A percentile compares a stretch with the other conserved stretches of the same genome.
These are phyloP conservation scores for Paulinella micropora DNA, from an alignment of 78 protist species.

Conservation along the genomic window DNA sequence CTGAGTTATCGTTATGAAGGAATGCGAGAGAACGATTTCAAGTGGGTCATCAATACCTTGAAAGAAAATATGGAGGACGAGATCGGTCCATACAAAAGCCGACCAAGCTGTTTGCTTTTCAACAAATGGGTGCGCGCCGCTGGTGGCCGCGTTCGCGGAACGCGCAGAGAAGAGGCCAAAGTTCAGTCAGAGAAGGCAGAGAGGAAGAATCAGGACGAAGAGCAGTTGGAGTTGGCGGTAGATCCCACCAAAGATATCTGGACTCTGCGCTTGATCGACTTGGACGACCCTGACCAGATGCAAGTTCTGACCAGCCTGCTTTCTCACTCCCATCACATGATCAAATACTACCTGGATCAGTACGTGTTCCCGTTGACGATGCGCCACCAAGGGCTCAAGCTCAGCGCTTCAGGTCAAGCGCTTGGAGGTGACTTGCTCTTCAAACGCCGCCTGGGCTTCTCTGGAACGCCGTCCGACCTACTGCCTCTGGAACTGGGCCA, in stretches of 20 bases:
- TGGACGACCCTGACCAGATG: constrained; percentile 1
- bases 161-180: too few species aligned
- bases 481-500: constrained; percentile 53
- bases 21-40: constrained; percentile 20
- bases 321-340: not conserved
- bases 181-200: too few species aligned
- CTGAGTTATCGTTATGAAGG: constrained; percentile 24
- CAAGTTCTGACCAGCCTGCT: constrained; percentile 22
- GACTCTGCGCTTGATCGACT: constrained; percentile 16
- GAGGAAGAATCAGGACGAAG: too few species aligned
- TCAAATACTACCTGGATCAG: constrained; percentile 20
- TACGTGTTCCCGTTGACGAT: constrained; percentile 22
- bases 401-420: constrained; percentile 39
- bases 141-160: not conserved
- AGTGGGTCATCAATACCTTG: not conserved
- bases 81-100: not conserved
- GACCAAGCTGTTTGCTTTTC: not conserved
- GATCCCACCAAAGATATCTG: constrained; percentile 1
- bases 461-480: constrained; percentile 60
- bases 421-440: constrained; percentile 33
- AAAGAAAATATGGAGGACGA: constrained; percentile 9
- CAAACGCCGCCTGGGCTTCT: constrained; percentile 43
- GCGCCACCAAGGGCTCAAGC: constrained; percentile 14
- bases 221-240: too few species aligned
- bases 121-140: not conserved